Percentiles rank a stretch among this genome's conserved stretches.
These are phyloP conservation scores for Alnus glutinosa DNA, from an alignment of 306 rosid genomes.

Conservation along the genomic window DNA sequence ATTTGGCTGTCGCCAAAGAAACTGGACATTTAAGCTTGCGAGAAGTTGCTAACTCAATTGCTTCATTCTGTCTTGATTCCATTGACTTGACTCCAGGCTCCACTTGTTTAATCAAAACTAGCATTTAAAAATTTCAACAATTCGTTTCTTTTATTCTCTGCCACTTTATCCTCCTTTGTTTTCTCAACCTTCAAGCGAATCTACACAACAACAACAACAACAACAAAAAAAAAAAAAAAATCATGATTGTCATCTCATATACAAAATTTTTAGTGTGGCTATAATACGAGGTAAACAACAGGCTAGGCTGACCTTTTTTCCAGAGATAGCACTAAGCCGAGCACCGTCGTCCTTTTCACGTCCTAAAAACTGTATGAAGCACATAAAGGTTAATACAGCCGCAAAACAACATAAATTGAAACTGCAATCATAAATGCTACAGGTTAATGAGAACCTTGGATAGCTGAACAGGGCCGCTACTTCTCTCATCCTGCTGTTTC, in stretches of 20 bases:
- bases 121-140: conserved; percentile 91
- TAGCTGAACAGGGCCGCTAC: conserved; percentile 85
- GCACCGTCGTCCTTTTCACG: conserved; percentile 82
- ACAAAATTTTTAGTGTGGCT: neutral
- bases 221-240: neutral
- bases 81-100: conserved; percentile 28
- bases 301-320: conserved; percentile 66
- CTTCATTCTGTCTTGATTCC: conserved; percentile 25
- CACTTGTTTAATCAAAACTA: conserved; percentile 70
- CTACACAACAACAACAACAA: conserved; percentile 33
- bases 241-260: neutral
- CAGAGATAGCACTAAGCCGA: conserved; percentile 96
- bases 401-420: conserved; percentile 3
- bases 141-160: conserved; percentile 93
- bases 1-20: conserved; percentile 4
- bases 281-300: neutral
- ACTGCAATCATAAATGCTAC: conserved; percentile 15
- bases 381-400: conserved; percentile 2
- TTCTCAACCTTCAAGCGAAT: conserved; percentile 89
- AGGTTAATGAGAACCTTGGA: conserved; percentile 67
- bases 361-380: conserved; percentile 67
- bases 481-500: conserved; percentile 78
- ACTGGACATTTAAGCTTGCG: conserved; percentile 16
- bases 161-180: conserved; percentile 88
- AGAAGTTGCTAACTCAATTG: conserved; percentile 19